Percentiles rank a stretch among this genome's conserved stretches.
Evolutionary conservation across 345 rosid genomes (phyloP).

Genomic region (Murraya paniculata): DNA sequence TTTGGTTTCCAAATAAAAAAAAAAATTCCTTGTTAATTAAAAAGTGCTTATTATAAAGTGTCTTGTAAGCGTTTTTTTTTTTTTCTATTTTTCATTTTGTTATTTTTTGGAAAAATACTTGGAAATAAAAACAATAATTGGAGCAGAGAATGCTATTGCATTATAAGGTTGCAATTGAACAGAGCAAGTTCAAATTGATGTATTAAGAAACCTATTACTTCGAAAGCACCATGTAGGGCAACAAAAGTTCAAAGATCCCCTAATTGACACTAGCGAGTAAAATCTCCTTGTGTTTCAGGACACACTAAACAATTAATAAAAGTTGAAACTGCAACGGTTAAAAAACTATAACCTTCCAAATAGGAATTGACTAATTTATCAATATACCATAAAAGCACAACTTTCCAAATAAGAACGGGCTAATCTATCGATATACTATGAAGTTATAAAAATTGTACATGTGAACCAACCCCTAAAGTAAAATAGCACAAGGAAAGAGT

Average conservation of each 20-base stretch:
- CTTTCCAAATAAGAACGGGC: conserved; percentile 10
- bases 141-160: too few relatives aligned
- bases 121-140: too few relatives aligned
- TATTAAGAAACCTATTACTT: too few relatives aligned
- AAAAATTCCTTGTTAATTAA: not conserved
- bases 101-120: too few relatives aligned
- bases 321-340: not conserved
- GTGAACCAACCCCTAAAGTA: not conserved
- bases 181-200: too few relatives aligned
- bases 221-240: too few relatives aligned
- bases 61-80: too few relatives aligned
- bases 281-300: not conserved
- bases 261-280: not conserved
- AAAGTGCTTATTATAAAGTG: not conserved
- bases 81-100: too few relatives aligned
- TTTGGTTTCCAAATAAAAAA: not conserved
- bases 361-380: conserved; percentile 6
- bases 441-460: not conserved
- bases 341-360: conserved; percentile 10
- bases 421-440: conserved; percentile 3
- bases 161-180: too few relatives aligned
- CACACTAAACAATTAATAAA: too few relatives aligned
- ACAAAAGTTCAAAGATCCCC: too few relatives aligned
- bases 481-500: conserved; percentile 2
- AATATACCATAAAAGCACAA: not conserved